Conservation (phyloP, 805 yeast species). For the Vanderwaltozyma yarrowii region DNA sequence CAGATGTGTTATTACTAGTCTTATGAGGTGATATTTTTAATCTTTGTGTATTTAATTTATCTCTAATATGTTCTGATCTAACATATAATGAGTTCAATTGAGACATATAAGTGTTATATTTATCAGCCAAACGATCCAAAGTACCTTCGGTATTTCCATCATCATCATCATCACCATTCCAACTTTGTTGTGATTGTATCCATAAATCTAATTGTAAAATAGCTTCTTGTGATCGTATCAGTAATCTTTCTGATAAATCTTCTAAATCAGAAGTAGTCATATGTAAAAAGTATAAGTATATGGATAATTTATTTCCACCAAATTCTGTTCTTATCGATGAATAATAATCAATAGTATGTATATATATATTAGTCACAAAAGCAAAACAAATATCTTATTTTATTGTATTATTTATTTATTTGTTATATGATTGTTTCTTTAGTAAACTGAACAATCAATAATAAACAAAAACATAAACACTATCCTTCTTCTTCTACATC, state of each 20-base stretch:
- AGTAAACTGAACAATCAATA: too few relatives aligned
- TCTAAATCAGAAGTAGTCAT: slow-evolving; percentile 4
- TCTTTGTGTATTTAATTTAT: slow-evolving; percentile 9
- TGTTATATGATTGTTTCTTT: too few relatives aligned
- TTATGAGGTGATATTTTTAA: too few relatives aligned
- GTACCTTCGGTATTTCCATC: slow-evolving; percentile 1
- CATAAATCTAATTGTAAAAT: slow-evolving; percentile 22
- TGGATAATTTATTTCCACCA: too few relatives aligned
- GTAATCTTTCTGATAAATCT: slow-evolving; percentile 19
- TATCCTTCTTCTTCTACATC: too few relatives aligned
- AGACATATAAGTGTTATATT: slow-evolving; percentile 17
- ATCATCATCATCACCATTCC: neutral
- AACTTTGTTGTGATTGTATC: slow-evolving; percentile 17
- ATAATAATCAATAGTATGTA: too few relatives aligned
- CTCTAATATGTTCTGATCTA: slow-evolving; percentile 16
- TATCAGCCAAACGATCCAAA: slow-evolving; percentile 5
- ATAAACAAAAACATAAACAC: too few relatives aligned
- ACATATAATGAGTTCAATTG: slow-evolving; percentile 22
- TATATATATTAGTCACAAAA: too few relatives aligned
- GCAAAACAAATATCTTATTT: too few relatives aligned
- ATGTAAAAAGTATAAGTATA: too few relatives aligned
- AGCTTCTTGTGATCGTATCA: slow-evolving; percentile 24
- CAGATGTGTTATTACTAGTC: neutral
- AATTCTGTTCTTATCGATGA: too few relatives aligned
- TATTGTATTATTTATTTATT: too few relatives aligned